Evolutionary conservation across 2,329 filamentous ascomycete species (phyloP), one percentile per base, ranked within the genome.

Genomic region (Neobulgaria alba): DNA sequence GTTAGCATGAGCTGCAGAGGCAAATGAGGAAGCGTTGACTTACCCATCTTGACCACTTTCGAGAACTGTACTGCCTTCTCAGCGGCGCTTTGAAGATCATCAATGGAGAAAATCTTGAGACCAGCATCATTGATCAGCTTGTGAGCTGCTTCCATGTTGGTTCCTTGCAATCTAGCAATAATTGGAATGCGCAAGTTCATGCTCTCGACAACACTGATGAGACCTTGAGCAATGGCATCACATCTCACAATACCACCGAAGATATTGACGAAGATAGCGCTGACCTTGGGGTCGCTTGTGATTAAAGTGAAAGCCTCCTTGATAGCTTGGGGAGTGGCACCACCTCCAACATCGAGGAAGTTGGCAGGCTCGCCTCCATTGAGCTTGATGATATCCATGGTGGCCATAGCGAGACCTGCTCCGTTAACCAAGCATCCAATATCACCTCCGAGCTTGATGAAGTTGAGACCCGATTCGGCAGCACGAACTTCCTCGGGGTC

Each of bases 371-470:
- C 73, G 51, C 92, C 92, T 57, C 92, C 92, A 71, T 96, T 98
- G 50, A 98, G 79, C 80, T 98, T 96, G 78, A 98, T 98, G 67
- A 98, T 96, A 68, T 98, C 92, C 92, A 98, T 98, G 64, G 92
- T 98, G 50, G 92, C 92, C 92, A 98, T 98, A 69, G 92, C 92
- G 54, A 98, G 84, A 72, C 92, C 92, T 59, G 92, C 92, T 64
- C 92, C 92, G 72, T 98, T 98, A 72, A 98, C 92, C 57, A 96
- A 76, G 74, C 92, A 98, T 68, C 92, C 92, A 64, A 98, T 98
- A 64, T 98, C 92, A 64, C 92, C 92, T 63, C 96, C 92, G 48
- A 98, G 83, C 79, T 98, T 98, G 77, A 98, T 98, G 73, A 98
- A 98, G 80, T 98, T 98, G 55, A 98, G 79, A 59, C 87, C 87